Percentiles rank a stretch among this genome's conserved stretches.
Conservation (phyloP, 1,284 basidiomycete genomes). For the Lignosus rhinocerotis region DNA sequence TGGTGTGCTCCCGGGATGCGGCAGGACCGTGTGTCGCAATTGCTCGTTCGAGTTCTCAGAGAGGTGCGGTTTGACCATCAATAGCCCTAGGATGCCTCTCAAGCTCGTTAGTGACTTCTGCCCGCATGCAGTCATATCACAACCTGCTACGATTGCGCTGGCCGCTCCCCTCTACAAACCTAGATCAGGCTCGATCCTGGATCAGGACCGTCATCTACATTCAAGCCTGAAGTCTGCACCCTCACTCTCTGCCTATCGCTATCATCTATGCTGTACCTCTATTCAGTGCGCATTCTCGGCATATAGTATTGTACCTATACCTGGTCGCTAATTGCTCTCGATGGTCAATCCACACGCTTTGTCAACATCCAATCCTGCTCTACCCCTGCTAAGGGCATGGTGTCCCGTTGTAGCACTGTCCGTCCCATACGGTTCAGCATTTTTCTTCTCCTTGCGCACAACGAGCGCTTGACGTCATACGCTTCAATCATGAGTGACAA, state of each 20-base stretch:
- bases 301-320: too few species aligned
- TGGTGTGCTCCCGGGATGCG: conserved; percentile 30
- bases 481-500: too few species aligned
- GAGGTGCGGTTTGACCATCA: conserved; percentile 25
- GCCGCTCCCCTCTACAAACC: not conserved
- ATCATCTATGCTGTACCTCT: too few species aligned
- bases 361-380: too few species aligned
- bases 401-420: too few species aligned
- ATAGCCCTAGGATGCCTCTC: not conserved
- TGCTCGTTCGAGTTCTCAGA: conserved; percentile 34
- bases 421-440: too few species aligned
- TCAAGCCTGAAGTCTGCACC: not conserved
- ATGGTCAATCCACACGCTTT: too few species aligned
- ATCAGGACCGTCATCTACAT: not conserved
- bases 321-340: too few species aligned
- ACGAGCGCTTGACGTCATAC: too few species aligned
- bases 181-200: not conserved
- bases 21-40: conserved; percentile 33
- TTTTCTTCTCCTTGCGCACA: too few species aligned
- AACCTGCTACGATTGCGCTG: conserved; percentile 28
- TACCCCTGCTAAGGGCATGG: too few species aligned
- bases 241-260: not conserved
- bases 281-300: too few species aligned
- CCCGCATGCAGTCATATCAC: conserved; percentile 20
- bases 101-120: not conserved